These are phyloP conservation scores for Pseudonitzschia pungens DNA, from an alignment of 108 stramenopile species.

Conservation along the genomic window DNA sequence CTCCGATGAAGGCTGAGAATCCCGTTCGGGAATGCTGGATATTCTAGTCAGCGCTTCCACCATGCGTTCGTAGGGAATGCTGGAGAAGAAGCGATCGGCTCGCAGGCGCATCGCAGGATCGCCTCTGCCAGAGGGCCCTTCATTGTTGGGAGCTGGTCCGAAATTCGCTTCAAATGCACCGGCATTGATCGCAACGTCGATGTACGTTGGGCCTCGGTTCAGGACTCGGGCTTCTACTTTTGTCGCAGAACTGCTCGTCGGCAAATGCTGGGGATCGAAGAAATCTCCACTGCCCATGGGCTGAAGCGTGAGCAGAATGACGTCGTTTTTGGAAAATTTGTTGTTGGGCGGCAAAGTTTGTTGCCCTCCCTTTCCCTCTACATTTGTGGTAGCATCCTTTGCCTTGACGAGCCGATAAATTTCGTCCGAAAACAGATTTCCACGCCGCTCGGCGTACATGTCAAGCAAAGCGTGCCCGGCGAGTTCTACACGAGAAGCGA, in stretches of 20 bases:
- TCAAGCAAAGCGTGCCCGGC: constrained; percentile 76
- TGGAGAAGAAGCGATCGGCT: constrained; percentile 80
- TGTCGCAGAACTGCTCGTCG: constrained; percentile 59
- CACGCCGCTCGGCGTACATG: constrained; percentile 70
- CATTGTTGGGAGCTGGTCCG: constrained; percentile 77
- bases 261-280: constrained; percentile 49
- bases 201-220: constrained; percentile 67
- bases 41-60: constrained; percentile 71
- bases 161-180: constrained; percentile 74
- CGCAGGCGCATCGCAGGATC: constrained; percentile 62
- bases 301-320: constrained; percentile 75
- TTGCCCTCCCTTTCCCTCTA: neutral
- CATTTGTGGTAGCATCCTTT: constrained; percentile 62
- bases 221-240: constrained; percentile 70
- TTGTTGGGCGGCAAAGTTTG: constrained; percentile 60
- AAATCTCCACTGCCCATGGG: constrained; percentile 84
- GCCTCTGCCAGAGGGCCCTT: constrained; percentile 46
- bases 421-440: constrained; percentile 85
- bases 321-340: constrained; percentile 82
- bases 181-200: constrained; percentile 70
- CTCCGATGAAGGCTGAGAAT: constrained; percentile 17
- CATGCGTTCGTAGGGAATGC: constrained; percentile 84
- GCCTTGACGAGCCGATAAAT: constrained; percentile 80
- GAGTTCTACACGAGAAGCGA: constrained; percentile 30
- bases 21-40: constrained; percentile 55